These are phyloP conservation scores for Leishmania arabica DNA, from an alignment of 208 protist genomes.

Conservation along the genomic window DNA sequence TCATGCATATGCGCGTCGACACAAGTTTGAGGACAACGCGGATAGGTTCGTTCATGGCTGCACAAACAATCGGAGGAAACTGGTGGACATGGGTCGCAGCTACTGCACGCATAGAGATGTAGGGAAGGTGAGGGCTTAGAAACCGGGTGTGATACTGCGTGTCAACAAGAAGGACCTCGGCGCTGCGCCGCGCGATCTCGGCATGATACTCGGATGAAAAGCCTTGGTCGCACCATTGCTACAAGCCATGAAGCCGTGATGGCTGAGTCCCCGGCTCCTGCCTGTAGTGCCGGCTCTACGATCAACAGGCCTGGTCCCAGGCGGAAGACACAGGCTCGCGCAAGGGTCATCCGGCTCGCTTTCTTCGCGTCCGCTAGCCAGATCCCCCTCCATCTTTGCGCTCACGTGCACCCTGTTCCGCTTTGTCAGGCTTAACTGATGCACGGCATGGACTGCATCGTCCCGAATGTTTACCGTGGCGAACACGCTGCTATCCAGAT, in stretches of 20 bases:
- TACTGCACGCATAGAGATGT: too few relatives aligned
- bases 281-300: background rate
- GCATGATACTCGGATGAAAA: too few relatives aligned
- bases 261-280: background rate
- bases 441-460: background rate
- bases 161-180: too few relatives aligned
- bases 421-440: background rate
- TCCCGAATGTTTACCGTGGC: background rate
- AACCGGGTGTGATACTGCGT: too few relatives aligned
- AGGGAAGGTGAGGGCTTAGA: too few relatives aligned
- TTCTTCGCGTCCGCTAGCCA: background rate
- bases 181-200: too few relatives aligned
- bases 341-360: background rate
- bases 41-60: too few relatives aligned
- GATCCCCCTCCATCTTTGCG: background rate
- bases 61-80: too few relatives aligned
- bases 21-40: too few relatives aligned
- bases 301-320: background rate
- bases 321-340: background rate
- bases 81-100: too few relatives aligned
- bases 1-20: too few relatives aligned
- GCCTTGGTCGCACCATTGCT: too few relatives aligned
- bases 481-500: background rate
- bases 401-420: background rate
- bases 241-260: background rate